Conservation (phyloP, 495 filamentous ascomycete genomes). For the Aspergillus olivimuriae region DNA sequence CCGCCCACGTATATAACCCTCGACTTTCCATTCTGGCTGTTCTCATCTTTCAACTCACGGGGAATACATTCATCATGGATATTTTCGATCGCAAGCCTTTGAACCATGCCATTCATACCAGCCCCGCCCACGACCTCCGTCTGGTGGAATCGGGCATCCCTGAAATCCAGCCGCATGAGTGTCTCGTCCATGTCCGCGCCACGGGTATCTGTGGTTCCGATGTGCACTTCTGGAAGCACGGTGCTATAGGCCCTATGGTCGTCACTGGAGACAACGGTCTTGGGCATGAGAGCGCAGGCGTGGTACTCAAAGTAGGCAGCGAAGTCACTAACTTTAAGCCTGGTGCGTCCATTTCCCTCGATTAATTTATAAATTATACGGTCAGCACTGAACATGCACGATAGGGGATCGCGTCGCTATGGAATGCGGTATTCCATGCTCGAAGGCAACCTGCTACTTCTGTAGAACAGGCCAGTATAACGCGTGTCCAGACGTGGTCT, state of each 20-base stretch:
- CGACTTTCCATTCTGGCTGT: no score
- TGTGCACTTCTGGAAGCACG: constrained; percentile 59
- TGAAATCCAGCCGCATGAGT: constrained; percentile 19
- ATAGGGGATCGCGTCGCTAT: constrained; percentile 63
- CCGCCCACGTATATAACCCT: no score
- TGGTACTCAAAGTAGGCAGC: constrained; percentile 52
- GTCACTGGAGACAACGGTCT: constrained; percentile 56
- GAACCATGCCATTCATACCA: constrained; percentile 19
- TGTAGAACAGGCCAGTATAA: constrained; percentile 62
- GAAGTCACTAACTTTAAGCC: constrained; percentile 17
- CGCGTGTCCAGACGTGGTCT: constrained; percentile 61
- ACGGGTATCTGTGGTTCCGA: constrained; percentile 49
- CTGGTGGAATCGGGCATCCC: constrained; percentile 15
- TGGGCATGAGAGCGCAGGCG: constrained; percentile 64
- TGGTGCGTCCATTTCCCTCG: constrained; percentile 8
- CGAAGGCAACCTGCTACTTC: constrained; percentile 40
- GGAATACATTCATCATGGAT: no score
- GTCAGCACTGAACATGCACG: no score
- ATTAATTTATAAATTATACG: no score
- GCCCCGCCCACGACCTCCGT: constrained; percentile 12
- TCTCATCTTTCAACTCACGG: no score
- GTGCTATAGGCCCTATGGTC: constrained; percentile 61
- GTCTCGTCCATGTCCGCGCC: constrained; percentile 37
- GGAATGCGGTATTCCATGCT: constrained; percentile 64
- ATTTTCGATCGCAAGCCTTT: constrained; percentile 8